phyloP scores from a whole-genome alignment of 1,139 yeast species.

The Pichia sp. region DNA sequence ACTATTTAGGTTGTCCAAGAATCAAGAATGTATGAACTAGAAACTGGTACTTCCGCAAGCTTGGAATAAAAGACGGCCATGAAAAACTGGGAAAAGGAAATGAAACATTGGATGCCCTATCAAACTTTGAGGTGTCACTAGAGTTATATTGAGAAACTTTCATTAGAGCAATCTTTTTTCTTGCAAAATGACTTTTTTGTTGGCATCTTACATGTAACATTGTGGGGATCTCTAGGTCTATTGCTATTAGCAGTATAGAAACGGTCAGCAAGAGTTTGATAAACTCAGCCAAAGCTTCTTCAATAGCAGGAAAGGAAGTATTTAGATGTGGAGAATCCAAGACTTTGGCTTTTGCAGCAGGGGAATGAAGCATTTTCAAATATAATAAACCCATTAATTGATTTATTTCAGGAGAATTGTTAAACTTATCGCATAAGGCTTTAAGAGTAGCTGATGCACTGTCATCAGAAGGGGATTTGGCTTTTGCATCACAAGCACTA shows the following conservation, averaged over 20 bases:
- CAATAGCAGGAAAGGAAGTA: not conserved
- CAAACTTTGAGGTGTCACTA: too few relatives aligned
- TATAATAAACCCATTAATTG: not conserved
- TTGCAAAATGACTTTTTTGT: not conserved
- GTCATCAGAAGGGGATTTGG: not conserved
- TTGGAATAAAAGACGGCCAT: too few relatives aligned
- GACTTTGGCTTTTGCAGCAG: not conserved
- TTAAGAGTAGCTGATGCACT: not conserved
- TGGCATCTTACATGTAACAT: not conserved
- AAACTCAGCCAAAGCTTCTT: not conserved
- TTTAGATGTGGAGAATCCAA: not conserved
- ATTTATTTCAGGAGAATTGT: not conserved
- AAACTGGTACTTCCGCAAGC: too few relatives aligned
- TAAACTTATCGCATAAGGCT: not conserved
- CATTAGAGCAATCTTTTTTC: too few relatives aligned
- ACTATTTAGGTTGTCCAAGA: too few relatives aligned
- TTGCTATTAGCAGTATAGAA: not conserved
- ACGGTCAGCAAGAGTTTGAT: not conserved
- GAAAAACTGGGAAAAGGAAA: too few relatives aligned
- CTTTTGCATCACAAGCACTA: not conserved
- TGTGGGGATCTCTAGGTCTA: not conserved
- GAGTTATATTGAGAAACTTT: too few relatives aligned
- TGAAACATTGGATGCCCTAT: too few relatives aligned
- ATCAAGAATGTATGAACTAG: too few relatives aligned
- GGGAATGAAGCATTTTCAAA: not conserved